These are phyloP conservation scores for Capillidium rhysosporum DNA, from an alignment of 371 early-diverging fungal species.

Conservation along the genomic window DNA sequence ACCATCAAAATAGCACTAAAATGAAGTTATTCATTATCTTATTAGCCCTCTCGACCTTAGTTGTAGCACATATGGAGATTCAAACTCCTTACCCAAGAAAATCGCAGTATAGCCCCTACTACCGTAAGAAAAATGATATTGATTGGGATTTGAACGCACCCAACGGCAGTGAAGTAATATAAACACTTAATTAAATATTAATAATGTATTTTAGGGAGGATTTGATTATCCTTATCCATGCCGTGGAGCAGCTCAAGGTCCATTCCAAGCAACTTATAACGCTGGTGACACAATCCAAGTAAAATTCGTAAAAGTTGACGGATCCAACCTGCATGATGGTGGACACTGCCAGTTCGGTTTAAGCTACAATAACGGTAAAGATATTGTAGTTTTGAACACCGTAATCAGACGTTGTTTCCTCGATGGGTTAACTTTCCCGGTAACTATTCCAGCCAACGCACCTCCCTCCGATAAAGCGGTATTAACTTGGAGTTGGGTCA, in stretches of 20 bases:
- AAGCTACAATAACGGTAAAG: constrained; percentile 33
- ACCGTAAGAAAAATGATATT: not conserved
- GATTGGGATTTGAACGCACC: constrained; percentile 12
- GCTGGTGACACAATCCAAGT: constrained; percentile 16
- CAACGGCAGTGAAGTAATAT: constrained; percentile 5
- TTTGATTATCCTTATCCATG: constrained; percentile 8
- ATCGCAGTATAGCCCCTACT: constrained; percentile 7
- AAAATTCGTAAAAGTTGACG: constrained; percentile 11
- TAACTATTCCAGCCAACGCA: constrained; percentile 27
- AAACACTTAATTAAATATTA: not conserved
- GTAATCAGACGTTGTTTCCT: constrained; percentile 17
- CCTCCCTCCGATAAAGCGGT: constrained; percentile 15
- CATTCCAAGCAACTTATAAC: constrained; percentile 7
- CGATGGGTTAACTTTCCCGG: constrained; percentile 12
- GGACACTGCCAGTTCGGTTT: constrained; percentile 51
- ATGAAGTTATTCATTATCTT: not conserved
- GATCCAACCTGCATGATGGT: constrained; percentile 19
- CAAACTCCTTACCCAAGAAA: constrained; percentile 15
- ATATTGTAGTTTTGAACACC: constrained; percentile 33
- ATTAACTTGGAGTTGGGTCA: constrained; percentile 49
- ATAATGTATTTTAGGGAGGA: not conserved
- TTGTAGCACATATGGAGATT: constrained; percentile 14
- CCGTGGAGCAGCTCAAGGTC: constrained; percentile 8
- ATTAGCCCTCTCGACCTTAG: constrained; percentile 4
- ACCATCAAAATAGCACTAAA: too few species aligned